Percentiles rank a stretch among this genome's conserved stretches.
Evolutionary conservation across 108 stramenopile species (phyloP).

Genomic region (Skeletonema costatum): DNA sequence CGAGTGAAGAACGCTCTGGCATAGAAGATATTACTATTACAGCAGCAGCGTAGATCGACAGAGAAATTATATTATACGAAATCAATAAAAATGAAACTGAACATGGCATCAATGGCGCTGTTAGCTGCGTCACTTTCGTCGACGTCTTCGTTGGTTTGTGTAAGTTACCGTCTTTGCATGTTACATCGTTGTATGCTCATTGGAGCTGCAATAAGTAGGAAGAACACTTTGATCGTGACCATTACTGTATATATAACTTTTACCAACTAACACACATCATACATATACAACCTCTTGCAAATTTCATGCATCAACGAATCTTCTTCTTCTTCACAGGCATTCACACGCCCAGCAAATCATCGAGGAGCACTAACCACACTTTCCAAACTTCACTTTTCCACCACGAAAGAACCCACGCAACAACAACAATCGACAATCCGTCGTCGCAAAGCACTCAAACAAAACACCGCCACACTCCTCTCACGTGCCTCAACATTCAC

Average conservation of each 20-base stretch:
- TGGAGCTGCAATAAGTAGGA: no score
- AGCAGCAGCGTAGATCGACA: no score
- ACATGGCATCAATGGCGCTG: slow-evolving; percentile 16
- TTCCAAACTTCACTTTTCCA: neutral
- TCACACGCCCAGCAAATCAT: neutral
- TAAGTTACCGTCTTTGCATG: neutral
- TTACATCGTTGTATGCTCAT: no score
- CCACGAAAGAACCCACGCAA: neutral
- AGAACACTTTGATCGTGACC: no score
- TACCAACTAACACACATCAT: neutral
- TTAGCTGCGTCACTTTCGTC: slow-evolving; percentile 6
- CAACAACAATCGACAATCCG: neutral
- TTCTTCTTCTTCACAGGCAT: neutral
- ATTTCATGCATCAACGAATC: neutral
- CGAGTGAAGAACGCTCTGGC: no score
- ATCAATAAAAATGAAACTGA: slow-evolving; percentile 6
- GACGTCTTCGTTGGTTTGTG: neutral
- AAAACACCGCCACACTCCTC: slow-evolving; percentile 4
- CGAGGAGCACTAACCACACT: neutral
- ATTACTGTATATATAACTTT: neutral
- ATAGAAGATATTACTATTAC: no score
- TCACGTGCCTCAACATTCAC: neutral
- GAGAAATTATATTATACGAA: no score
- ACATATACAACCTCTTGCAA: neutral
- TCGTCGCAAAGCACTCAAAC: neutral